A percentile compares a stretch with the other conserved stretches of the same genome.
Evolutionary conservation across 1,139 yeast species (phyloP).

Genomic region (Groenewaldozyma auringiensis): DNA sequence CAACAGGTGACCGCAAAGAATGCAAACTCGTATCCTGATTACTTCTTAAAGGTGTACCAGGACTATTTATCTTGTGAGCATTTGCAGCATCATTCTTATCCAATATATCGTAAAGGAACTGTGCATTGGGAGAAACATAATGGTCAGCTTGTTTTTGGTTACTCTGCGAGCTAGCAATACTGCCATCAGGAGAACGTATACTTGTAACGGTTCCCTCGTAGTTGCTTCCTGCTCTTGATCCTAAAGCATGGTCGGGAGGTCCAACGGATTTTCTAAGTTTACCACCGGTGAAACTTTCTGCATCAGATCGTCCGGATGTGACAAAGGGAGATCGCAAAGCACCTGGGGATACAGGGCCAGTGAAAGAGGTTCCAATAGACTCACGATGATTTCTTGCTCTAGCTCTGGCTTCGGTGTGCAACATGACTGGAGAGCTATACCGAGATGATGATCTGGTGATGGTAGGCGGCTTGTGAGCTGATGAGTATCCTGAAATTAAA

Average conservation of each 20-base stretch:
- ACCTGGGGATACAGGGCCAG: background rate
- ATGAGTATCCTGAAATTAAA: background rate
- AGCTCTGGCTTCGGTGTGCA: background rate
- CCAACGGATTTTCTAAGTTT: background rate
- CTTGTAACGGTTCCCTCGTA: background rate
- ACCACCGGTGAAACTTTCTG: background rate
- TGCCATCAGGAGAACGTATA: background rate
- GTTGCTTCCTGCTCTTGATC: background rate
- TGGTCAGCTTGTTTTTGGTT: background rate
- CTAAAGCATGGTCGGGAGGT: background rate
- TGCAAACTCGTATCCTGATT: background rate
- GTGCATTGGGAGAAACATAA: background rate
- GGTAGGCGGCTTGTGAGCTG: background rate
- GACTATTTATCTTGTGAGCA: background rate
- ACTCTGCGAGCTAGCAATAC: background rate
- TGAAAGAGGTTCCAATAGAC: background rate
- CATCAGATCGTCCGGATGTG: background rate
- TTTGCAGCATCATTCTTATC: background rate
- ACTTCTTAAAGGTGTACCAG: background rate
- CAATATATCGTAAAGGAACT: background rate
- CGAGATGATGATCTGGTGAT: background rate
- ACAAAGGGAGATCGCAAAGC: background rate
- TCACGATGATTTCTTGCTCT: background rate
- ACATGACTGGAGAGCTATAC: background rate
- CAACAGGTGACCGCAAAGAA: background rate